Base-by-base conservation (phyloP, 2,329 filamentous ascomycete species). In the Parastagonospora nodorum region DNA sequence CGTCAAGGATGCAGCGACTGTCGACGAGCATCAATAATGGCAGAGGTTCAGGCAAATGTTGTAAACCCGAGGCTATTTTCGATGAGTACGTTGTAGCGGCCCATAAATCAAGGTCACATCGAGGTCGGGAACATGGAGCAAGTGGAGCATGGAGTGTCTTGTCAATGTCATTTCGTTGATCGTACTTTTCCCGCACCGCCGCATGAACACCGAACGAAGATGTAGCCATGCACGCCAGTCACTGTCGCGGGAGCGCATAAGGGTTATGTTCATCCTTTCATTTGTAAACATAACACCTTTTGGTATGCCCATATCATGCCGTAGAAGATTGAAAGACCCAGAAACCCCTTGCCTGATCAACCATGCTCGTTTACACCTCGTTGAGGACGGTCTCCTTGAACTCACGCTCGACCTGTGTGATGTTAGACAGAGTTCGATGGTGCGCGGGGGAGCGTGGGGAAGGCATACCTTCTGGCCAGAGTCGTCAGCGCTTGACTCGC, bases 341-440 rank as follows among this genome's bases (percentile, higher is more conserved):
- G 64, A 68, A 63, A 69, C 62, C 68, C 67, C 65, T 58, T 66
- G 69, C 68, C 69, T 64, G 63, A 64, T 68, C 68, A 69, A 64
- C 64, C 61, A 60, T 63, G 57, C 51, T 59, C 64, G 52, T 82
- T 92, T 91, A 97, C 81, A 97, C 94, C 78, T 86, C 87, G 78
- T 96, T 90, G 72, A 97, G 85, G 74, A 97, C 91, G 74, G 84
- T 85, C 88, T 99, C 93, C 90, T 97, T 96, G 89, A 97, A 99
- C 82, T 99, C 93, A 76, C 92, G 84, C 87, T 97, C 94, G 68
- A 81, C 73, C 69, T 72, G 50, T 9, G 12, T 8, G 29, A 29
- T 43, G 46, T 57, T 54, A 60, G 52, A 24, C 8, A 31, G 9
- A 15, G 8, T 16, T 30, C 5, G 5, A 12, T 19, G 28, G 14